Evolutionary conservation across 352 stramenopile species (phyloP).

Genomic region (Phytopythium delawarense): DNA sequence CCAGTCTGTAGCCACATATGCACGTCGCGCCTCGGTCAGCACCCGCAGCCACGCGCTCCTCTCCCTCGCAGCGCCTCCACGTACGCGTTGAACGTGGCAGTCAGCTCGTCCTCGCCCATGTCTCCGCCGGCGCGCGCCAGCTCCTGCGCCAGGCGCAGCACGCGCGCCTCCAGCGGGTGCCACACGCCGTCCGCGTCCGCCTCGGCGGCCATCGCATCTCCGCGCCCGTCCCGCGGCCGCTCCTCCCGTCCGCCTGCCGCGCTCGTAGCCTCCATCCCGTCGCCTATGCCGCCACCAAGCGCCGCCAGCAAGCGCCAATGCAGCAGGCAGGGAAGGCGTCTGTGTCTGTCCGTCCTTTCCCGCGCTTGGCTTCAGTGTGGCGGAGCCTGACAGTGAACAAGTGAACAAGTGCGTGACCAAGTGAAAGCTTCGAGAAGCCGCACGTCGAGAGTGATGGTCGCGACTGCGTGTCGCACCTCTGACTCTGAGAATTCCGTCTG

Average conservation of each 20-base stretch:
- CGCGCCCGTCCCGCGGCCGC: constrained; percentile 16
- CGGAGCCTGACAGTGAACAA: background rate
- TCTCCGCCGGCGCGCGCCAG: constrained; percentile 38
- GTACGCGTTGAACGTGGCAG: constrained; percentile 74
- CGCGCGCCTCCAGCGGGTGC: constrained; percentile 50
- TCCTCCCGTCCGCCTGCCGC: constrained; percentile 1
- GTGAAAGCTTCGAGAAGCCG: constrained; percentile 5
- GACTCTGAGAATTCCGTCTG: background rate
- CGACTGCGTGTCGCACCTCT: background rate
- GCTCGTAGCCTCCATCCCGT: constrained; percentile 6
- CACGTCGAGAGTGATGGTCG: background rate
- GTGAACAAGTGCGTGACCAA: constrained; percentile 5
- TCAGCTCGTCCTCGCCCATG: constrained; percentile 59
- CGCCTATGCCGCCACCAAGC: background rate
- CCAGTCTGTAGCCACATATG: constrained; percentile 33
- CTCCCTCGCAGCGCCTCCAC: constrained; percentile 9
- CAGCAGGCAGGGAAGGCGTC: background rate
- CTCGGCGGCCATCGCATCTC: constrained; percentile 14
- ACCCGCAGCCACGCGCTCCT: constrained; percentile 4
- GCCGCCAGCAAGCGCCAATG: background rate
- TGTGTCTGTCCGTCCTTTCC: constrained; percentile 3
- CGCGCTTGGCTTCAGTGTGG: background rate
- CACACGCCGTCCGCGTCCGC: constrained; percentile 38
- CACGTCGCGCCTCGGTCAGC: background rate
- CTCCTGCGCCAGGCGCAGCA: constrained; percentile 65